Evolutionary conservation across 306 rosid genomes (phyloP), one percentile per base, ranked within the genome.

Genomic region (Cyclanthera cordifolia): DNA sequence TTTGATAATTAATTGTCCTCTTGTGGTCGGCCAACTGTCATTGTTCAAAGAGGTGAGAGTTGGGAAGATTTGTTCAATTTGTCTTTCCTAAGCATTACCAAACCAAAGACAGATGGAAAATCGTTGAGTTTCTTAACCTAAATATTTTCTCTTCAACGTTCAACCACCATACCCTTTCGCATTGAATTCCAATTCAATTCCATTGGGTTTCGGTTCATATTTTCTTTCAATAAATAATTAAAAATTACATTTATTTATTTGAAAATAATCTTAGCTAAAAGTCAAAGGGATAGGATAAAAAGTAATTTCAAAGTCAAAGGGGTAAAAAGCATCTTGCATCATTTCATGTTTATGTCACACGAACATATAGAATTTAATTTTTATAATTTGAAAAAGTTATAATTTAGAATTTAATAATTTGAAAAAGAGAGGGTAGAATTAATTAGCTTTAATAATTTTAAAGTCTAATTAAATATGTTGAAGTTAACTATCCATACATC

Each of bases 101-200:
- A 12, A 63, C 69, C 69, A 43, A 64, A 21, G 32, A 64, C 13
- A 19, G 30, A 17, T 61, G 68, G 17, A 39, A 39, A 37, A 61
- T 60, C 3, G 48, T 0, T 32, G 24, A 16, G 43, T 14, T 60
- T 17, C 49, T 4, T 37, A 53, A 60, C 68, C 49, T 61, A 39
- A 61, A 20, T 34, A 61, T 12, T 34, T 59, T 19, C 16, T 16
- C 25, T 19, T 61, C 50, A 61, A 4, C 14, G 1, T 19, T 39
- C 68, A 61, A 39, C 68, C 4, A 61, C 28, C 30, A 2, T 61
- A 2, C n/a, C 25, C 4, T 34, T 34, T 8, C 8, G 17, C 49
- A 61, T 61, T 61, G 1, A 61, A 61, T 61, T 61, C n/a, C 50
- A n/a, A n/a, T 61, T 58, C 46, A 58, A n/a, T 30, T 58, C 20